A percentile compares a stretch with the other conserved stretches of the same genome.
Conservation (phyloP, 768 basidiomycete species). For the Lactarius sp. region DNA sequence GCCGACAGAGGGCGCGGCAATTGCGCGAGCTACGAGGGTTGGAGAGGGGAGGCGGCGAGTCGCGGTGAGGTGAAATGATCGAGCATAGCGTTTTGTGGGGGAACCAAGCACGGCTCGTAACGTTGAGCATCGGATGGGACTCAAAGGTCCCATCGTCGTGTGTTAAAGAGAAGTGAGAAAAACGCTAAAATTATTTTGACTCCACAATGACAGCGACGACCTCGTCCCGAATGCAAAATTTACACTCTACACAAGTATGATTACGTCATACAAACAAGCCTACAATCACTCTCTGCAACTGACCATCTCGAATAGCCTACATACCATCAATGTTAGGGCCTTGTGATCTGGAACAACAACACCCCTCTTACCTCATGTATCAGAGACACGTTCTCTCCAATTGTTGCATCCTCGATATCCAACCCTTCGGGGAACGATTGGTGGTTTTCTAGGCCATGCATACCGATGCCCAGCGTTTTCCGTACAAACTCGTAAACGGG, state of each 20-base stretch:
- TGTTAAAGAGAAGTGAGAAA: not conserved
- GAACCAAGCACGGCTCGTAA: not conserved
- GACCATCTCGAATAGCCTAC: slow-evolving; percentile 62
- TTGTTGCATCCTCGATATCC: slow-evolving; percentile 58
- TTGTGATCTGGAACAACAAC: not conserved
- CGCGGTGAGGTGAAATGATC: slow-evolving; percentile 16
- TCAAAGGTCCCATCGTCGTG: slow-evolving; percentile 15
- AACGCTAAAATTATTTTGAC: not conserved
- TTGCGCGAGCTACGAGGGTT: slow-evolving; percentile 24
- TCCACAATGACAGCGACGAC: not conserved
- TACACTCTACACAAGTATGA: not conserved
- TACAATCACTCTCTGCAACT: slow-evolving; percentile 52
- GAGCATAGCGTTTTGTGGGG: not conserved
- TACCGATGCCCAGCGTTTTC: slow-evolving; percentile 59
- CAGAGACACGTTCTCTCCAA: slow-evolving; percentile 65
- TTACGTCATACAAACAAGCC: slow-evolving; percentile 39
- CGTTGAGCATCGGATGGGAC: slow-evolving; percentile 15
- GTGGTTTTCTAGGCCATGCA: slow-evolving; percentile 79
- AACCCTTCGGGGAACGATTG: slow-evolving; percentile 54
- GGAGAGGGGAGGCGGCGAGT: slow-evolving; percentile 12
- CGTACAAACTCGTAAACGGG: slow-evolving; percentile 77
- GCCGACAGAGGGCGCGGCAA: slow-evolving; percentile 31
- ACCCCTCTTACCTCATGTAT: slow-evolving; percentile 56
- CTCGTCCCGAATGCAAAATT: not conserved
- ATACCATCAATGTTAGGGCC: not conserved